Evolutionary conservation across 805 yeast genomes (phyloP).

Genomic region (Wickerhamomyces queroliae): DNA sequence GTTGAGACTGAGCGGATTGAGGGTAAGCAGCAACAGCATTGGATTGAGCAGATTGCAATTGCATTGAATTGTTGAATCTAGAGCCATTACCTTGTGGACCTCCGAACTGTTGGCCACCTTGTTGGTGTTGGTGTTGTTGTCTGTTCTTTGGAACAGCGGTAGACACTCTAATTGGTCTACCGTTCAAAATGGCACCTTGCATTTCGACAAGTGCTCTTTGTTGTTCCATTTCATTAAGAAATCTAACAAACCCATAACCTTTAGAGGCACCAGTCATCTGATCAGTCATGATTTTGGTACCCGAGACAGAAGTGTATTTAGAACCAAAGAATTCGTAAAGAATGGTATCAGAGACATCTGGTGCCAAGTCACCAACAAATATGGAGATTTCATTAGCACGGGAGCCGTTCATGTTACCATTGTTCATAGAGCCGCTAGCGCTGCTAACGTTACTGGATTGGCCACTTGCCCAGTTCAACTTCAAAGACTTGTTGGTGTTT

Average conservation of each 20-base stretch:
- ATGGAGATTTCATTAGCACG: constrained; percentile 49
- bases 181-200: constrained; percentile 72
- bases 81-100: background rate
- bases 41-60: background rate
- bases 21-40: background rate
- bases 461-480: constrained; percentile 79
- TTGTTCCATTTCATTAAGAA: constrained; percentile 58
- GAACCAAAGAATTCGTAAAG: constrained; percentile 62
- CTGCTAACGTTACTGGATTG: constrained; percentile 23
- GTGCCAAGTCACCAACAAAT: constrained; percentile 81
- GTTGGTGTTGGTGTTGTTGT: constrained; percentile 12
- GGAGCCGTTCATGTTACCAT: constrained; percentile 3
- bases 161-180: constrained; percentile 73
- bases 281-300: constrained; percentile 77
- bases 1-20: constrained; percentile 11
- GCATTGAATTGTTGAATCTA: constrained; percentile 1
- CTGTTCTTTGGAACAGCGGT: constrained; percentile 53
- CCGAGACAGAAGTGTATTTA: constrained; percentile 66
- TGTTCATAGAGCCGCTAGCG: constrained; percentile 2
- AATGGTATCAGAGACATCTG: constrained; percentile 62
- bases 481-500: constrained; percentile 49
- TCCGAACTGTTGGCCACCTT: constrained; percentile 5
- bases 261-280: constrained; percentile 62
- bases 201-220: constrained; percentile 69
- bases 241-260: constrained; percentile 90